Evolutionary conservation across 805 yeast species (phyloP).

Genomic region (Candida ficus): DNA sequence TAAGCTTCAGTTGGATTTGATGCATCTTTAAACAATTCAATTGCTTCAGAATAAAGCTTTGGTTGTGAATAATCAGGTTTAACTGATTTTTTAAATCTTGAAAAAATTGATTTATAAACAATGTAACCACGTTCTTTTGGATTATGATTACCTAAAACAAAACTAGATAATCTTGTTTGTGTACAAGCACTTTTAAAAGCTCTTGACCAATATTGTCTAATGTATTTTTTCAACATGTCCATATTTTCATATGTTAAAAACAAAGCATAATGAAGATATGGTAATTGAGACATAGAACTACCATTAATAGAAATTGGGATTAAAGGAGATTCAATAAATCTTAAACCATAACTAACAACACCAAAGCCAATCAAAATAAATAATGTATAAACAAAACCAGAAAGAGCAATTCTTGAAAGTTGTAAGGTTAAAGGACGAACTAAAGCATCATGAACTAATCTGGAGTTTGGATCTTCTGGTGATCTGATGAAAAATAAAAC

Average conservation of each 20-base stretch:
- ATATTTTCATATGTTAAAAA: conserved; percentile 2
- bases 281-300: background rate
- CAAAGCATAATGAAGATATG: background rate
- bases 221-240: conserved; percentile 27
- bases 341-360: conserved; percentile 22
- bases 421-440: conserved; percentile 72
- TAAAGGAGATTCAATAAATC: conserved; percentile 13
- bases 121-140: conserved; percentile 69
- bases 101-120: conserved; percentile 45
- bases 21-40: conserved; percentile 31
- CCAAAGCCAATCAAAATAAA: conserved; percentile 78
- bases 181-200: conserved; percentile 53
- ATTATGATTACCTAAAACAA: conserved; percentile 57
- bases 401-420: conserved; percentile 62
- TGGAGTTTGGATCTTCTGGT: conserved; percentile 89
- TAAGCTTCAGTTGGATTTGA: conserved; percentile 41
- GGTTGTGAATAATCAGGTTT: conserved; percentile 58
- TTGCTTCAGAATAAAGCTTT: conserved; percentile 42
- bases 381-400: conserved; percentile 68
- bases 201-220: conserved; percentile 53
- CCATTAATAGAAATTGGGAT: conserved; percentile 14
- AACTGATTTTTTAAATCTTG: conserved; percentile 33
- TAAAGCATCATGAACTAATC: conserved; percentile 81
- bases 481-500: conserved; percentile 88
- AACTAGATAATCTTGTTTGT: conserved; percentile 71